A percentile compares a stretch with the other conserved stretches of the same genome.
Evolutionary conservation across 2,329 filamentous ascomycete genomes (phyloP).

Genomic region (Penicillium hordei): DNA sequence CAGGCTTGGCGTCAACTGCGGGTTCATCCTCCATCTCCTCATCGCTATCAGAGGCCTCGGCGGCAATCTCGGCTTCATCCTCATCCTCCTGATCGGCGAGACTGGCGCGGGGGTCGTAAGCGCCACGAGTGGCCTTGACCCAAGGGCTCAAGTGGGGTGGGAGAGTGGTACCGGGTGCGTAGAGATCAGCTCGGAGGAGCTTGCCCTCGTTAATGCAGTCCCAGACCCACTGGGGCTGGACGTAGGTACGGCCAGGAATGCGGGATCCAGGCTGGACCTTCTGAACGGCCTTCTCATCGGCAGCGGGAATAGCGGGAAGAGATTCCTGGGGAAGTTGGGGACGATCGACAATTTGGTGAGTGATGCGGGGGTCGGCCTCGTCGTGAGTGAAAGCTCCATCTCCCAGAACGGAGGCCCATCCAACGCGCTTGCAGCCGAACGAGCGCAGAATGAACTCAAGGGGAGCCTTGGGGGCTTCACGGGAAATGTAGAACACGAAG

Average conservation of each 20-base stretch:
- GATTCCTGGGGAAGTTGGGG: slow-evolving; percentile 66
- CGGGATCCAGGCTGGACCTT: slow-evolving; percentile 63
- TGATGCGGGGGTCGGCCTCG: slow-evolving; percentile 84
- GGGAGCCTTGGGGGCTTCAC: slow-evolving; percentile 86
- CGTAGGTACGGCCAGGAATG: slow-evolving; percentile 86
- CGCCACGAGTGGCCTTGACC: slow-evolving; percentile 80
- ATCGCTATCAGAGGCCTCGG: slow-evolving; percentile 54
- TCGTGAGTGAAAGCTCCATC: slow-evolving; percentile 90
- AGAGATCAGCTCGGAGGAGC: slow-evolving; percentile 80
- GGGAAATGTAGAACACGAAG: slow-evolving; percentile 88
- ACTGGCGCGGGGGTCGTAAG: slow-evolving; percentile 85
- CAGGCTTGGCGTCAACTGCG: slow-evolving; percentile 20
- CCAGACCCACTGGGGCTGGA: slow-evolving; percentile 99
- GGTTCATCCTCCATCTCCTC: slow-evolving; percentile 41
- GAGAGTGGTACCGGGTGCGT: slow-evolving; percentile 83
- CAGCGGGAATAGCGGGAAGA: slow-evolving; percentile 44
- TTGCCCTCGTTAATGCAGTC: slow-evolving; percentile 92
- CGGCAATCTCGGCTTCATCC: slow-evolving; percentile 73
- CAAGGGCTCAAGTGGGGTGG: slow-evolving; percentile 96
- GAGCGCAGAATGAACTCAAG: slow-evolving; percentile 90
- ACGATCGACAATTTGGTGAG: slow-evolving; percentile 93
- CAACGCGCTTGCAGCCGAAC: slow-evolving; percentile 93
- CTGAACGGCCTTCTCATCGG: slow-evolving; percentile 43
- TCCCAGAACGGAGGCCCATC: slow-evolving; percentile 88
- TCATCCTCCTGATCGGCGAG: slow-evolving; percentile 86